These are phyloP conservation scores for Irpex sp. DNA, from an alignment of 1,284 basidiomycete genomes.

Conservation along the genomic window DNA sequence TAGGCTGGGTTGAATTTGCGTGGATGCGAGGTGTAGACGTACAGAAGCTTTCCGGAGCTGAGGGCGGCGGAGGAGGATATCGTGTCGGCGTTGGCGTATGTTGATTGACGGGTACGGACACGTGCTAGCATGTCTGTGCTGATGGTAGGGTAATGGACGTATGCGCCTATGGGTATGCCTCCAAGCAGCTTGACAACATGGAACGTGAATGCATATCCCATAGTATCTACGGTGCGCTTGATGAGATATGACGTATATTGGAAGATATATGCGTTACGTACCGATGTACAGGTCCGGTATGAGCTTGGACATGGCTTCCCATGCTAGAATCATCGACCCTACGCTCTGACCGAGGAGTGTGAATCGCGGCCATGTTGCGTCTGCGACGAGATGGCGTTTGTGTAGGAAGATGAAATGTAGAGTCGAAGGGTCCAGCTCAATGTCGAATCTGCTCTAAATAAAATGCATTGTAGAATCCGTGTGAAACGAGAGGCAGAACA, in stretches of 20 bases:
- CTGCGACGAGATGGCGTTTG: slow-evolving; percentile 75
- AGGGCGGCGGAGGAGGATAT: slow-evolving; percentile 62
- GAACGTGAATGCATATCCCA: slow-evolving; percentile 97
- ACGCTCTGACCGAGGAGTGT: slow-evolving; percentile 91
- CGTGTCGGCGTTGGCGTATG: slow-evolving; percentile 65
- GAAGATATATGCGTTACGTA: slow-evolving; percentile 24
- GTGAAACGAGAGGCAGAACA: background rate
- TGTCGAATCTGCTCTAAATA: slow-evolving; percentile 78
- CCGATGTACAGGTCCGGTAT: slow-evolving; percentile 92
- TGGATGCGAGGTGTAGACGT: slow-evolving; percentile 25
- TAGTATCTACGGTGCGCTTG: slow-evolving; percentile 67
- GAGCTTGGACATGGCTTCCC: slow-evolving; percentile 74
- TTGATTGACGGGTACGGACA: slow-evolving; percentile 57
- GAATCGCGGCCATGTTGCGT: slow-evolving; percentile 81
- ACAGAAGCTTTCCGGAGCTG: slow-evolving; percentile 75
- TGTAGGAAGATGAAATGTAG: slow-evolving; percentile 80
- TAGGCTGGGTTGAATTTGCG: background rate
- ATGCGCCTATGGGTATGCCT: slow-evolving; percentile 77
- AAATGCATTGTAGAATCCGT: background rate
- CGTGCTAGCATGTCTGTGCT: slow-evolving; percentile 91
- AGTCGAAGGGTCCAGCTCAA: slow-evolving; percentile 58
- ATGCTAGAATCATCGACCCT: slow-evolving; percentile 81
- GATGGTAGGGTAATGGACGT: slow-evolving; percentile 97
- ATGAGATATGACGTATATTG: background rate
- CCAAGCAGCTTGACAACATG: slow-evolving; percentile 68